phyloP scores from a whole-genome alignment of 768 basidiomycete species.

The Mycena vitilis region DNA sequence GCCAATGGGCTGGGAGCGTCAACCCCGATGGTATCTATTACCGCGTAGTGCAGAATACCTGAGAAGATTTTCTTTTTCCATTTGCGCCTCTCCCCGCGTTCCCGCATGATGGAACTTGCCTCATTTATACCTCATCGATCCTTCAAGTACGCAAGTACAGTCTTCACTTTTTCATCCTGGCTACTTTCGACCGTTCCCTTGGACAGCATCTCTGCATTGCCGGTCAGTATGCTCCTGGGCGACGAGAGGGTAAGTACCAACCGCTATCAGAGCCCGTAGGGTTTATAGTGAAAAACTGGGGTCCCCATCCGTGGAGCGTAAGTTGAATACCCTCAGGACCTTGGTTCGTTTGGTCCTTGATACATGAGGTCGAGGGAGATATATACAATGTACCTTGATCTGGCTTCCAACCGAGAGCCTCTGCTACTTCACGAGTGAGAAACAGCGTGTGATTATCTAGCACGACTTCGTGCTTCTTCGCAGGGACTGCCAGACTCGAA shows the following conservation, averaged over 20 bases:
- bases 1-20: slow-evolving; percentile 50
- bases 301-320: not conserved
- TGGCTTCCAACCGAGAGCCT: slow-evolving; percentile 2
- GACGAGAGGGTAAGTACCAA: not conserved
- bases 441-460: not conserved
- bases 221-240: not conserved
- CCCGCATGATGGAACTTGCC: too few species aligned
- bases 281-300: not conserved
- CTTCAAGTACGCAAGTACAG: not conserved
- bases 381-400: not conserved
- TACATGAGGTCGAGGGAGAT: not conserved
- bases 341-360: not conserved
- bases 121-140: not conserved
- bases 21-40: slow-evolving; percentile 21
- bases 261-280: not conserved
- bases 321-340: slow-evolving; percentile 1
- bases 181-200: not conserved
- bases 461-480: not conserved
- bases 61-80: too few species aligned
- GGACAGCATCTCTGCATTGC: not conserved
- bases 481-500: not conserved
- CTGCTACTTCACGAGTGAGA: not conserved
- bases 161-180: not conserved
- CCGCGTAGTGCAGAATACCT: not conserved
- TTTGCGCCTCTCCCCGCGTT: too few species aligned